Percentiles rank a stretch among this genome's conserved stretches.
Evolutionary conservation across 2,329 filamentous ascomycete genomes (phyloP).

Genomic region (Leptosphaerulina australis): DNA sequence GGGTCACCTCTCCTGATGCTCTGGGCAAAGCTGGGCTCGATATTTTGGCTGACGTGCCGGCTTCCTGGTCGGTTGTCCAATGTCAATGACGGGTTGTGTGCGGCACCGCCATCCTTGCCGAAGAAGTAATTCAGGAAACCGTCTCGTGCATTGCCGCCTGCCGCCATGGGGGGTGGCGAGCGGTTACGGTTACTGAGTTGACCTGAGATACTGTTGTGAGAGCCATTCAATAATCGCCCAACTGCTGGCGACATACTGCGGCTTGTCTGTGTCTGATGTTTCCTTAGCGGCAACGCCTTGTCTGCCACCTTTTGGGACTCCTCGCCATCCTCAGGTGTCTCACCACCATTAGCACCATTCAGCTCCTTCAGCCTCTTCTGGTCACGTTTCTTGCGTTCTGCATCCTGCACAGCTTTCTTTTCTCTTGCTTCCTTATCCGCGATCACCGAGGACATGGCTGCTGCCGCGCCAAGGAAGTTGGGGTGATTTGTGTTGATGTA

Average conservation of each 20-base stretch:
- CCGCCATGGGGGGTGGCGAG: slow-evolving; percentile 65
- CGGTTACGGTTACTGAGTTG: slow-evolving; percentile 68
- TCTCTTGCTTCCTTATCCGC: slow-evolving; percentile 94
- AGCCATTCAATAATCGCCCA: slow-evolving; percentile 67
- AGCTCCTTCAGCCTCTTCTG: slow-evolving; percentile 82
- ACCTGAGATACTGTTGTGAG: slow-evolving; percentile 61
- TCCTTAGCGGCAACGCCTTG: slow-evolving; percentile 64
- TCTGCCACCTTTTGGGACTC: slow-evolving; percentile 60
- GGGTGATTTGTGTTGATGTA: slow-evolving; percentile 99
- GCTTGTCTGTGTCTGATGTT: slow-evolving; percentile 64
- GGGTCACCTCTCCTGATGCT: slow-evolving; percentile 75
- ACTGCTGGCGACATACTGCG: slow-evolving; percentile 85
- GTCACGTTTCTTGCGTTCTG: slow-evolving; percentile 86
- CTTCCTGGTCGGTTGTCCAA: slow-evolving; percentile 50
- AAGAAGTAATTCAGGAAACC: slow-evolving; percentile 99
- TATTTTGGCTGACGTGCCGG: slow-evolving; percentile 77
- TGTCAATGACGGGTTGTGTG: slow-evolving; percentile 49
- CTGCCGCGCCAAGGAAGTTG: slow-evolving; percentile 95
- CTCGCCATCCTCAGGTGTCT: slow-evolving; percentile 70
- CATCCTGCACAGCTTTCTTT: slow-evolving; percentile 77
- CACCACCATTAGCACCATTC: slow-evolving; percentile 62
- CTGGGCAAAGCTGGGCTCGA: slow-evolving; percentile 81
- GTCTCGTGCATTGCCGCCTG: slow-evolving; percentile 70
- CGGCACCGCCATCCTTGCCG: slow-evolving; percentile 79
- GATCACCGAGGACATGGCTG: slow-evolving; percentile 97